Base-by-base conservation (phyloP, 2,329 filamentous ascomycete species). In the Penicillium sp. region DNA sequence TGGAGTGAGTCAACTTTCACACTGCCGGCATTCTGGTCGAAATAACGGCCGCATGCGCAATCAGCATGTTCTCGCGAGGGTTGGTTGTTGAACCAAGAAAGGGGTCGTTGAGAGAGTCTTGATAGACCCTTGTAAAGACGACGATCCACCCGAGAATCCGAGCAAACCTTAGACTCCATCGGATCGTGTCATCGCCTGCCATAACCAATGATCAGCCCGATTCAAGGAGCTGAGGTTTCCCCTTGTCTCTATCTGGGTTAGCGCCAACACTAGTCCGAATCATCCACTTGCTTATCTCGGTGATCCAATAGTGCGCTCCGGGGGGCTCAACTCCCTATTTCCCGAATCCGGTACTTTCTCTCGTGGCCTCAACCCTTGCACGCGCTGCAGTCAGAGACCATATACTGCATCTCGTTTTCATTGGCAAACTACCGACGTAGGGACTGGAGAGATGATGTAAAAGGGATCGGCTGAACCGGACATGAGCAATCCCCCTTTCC, bases 241-340 rank as follows among this genome's bases (percentile, higher is more conserved):
- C 47, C 54, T 61, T 48, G 49, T 38, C 45, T 51, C 55, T 15
- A 39, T 51, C 29, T n/a, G 31, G 34, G 49, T 53, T 53, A 56
- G 50, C 36, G 21, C 16, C 15, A 18, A 23, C 48, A 46, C 52
- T 56, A 58, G 47, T 26, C 34, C 42, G 38, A 45, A 24, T n/a
- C n/a, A 44, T 41, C 61, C 61, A 62, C 58, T 63, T 62, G 56
- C 61, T 63, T 63, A 62, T 63, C 56, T 62, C 21, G 3, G 23
- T 29, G 18, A 26, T 3, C 61, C 58, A 63, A 63, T 63, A 47
- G 58, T 6, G 29, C 41, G 15, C 12, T 4, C 9, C 28, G 12
- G 6, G n/a, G n/a, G 26, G 33, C 24, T 15, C 21, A 33, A 31
- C 42, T 21, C 23, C 31, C 21, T 44, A 2, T 41, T 29, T 36